Percentiles rank a stretch among this genome's conserved stretches.
These are phyloP conservation scores for Psilocybe sp. DNA, from an alignment of 768 basidiomycete species.

Conservation along the genomic window DNA sequence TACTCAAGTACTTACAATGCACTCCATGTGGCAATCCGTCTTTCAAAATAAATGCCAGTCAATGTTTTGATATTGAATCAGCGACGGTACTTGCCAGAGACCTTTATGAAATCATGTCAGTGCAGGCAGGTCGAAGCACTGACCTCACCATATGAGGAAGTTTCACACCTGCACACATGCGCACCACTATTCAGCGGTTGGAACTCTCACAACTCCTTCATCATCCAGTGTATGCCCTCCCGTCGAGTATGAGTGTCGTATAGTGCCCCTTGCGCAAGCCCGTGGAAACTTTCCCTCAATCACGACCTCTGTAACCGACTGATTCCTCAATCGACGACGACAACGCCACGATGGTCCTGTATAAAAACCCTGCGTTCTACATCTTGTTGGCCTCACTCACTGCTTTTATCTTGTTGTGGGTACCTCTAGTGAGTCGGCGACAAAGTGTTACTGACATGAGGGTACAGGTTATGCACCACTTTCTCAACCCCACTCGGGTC, in stretches of 20 bases:
- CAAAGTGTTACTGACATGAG: not conserved
- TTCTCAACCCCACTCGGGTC: conserved; percentile 31
- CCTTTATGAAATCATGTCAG: too few relatives aligned
- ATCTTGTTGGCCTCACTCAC: conserved; percentile 20
- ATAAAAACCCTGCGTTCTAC: conserved; percentile 20
- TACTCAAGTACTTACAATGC: too few relatives aligned
- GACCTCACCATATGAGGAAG: too few relatives aligned
- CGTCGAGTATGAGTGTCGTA: too few relatives aligned
- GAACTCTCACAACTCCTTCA: not conserved
- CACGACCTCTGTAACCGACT: not conserved
- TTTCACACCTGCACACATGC: not conserved
- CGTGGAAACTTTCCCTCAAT: too few relatives aligned
- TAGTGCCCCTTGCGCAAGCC: too few relatives aligned
- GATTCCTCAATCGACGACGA: not conserved
- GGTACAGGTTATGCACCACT: conserved; percentile 26
- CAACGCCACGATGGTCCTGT: conserved; percentile 10
- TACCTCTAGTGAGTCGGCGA: not conserved
- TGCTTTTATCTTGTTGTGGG: conserved; percentile 27
- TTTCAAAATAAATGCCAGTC: too few relatives aligned
- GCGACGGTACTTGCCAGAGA: too few relatives aligned
- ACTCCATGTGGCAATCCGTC: too few relatives aligned
- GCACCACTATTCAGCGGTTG: not conserved
- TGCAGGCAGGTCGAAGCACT: too few relatives aligned
- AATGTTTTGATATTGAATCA: too few relatives aligned
- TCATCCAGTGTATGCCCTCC: too few relatives aligned